A percentile compares a stretch with the other conserved stretches of the same genome.
Conservation (phyloP, 1,139 yeast species). For the Nakaseomyces uthaithaninus region DNA sequence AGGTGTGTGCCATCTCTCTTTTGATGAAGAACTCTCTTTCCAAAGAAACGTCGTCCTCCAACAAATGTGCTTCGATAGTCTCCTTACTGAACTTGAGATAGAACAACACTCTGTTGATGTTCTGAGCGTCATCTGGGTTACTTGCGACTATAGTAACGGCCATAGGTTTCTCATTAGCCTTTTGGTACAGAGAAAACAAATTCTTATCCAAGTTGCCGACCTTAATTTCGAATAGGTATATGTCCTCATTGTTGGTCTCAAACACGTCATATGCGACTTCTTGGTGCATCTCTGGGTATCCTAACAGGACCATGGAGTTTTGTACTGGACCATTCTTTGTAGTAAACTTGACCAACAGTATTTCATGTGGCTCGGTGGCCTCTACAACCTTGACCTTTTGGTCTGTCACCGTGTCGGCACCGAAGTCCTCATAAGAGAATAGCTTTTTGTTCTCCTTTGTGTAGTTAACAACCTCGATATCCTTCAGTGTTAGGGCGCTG, state of each 20-base stretch:
- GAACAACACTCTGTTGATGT: not conserved
- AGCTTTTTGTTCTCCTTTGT: not conserved
- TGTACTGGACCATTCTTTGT: constrained; percentile 12
- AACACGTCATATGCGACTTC: not conserved
- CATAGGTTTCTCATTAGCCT: constrained; percentile 10
- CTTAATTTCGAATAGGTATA: not conserved
- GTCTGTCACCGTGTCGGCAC: not conserved
- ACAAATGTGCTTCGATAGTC: constrained; percentile 5
- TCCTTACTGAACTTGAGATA: not conserved
- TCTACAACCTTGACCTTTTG: not conserved
- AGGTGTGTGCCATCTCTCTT: constrained; percentile 5
- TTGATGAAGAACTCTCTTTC: not conserved
- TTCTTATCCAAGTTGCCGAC: not conserved
- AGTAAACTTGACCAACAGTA: constrained; percentile 8
- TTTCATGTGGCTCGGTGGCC: not conserved
- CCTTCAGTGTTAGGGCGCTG: not conserved
- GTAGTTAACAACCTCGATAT: not conserved
- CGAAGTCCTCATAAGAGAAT: not conserved
- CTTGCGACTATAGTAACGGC: constrained; percentile 16
- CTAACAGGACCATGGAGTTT: constrained; percentile 8
- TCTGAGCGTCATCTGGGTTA: constrained; percentile 7
- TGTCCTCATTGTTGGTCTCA: not conserved
- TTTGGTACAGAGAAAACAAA: not conserved
- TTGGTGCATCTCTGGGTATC: not conserved
- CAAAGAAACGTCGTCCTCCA: not conserved